Percentiles rank a stretch among this genome's conserved stretches.
phyloP scores from a whole-genome alignment of 2,329 filamentous ascomycete genomes.

The Fusarium phyllophilum region DNA sequence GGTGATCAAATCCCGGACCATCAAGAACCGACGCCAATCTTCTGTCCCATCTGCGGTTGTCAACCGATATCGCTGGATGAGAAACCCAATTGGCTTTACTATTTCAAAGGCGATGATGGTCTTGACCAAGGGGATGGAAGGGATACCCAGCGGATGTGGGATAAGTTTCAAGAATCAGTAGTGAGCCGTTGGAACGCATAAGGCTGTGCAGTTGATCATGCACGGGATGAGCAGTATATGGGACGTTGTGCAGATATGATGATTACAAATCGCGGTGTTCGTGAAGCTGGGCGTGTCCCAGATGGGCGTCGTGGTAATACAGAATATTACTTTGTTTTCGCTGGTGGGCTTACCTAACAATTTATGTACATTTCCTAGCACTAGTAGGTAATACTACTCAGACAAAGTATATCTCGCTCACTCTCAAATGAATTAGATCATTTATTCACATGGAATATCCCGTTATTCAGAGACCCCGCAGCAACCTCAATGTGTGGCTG shows the following conservation, averaged over 20 bases:
- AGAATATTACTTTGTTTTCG: background rate
- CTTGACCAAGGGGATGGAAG: background rate
- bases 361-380: background rate
- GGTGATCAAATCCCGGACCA: background rate
- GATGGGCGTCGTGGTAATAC: no score
- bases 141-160: background rate
- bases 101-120: background rate
- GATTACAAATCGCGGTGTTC: no score
- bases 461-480: background rate
- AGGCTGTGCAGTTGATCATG: background rate
- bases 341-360: background rate
- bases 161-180: background rate
- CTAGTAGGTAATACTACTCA: rapidly evolving
- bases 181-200: background rate
- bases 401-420: rapidly evolving
- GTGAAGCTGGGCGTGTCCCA: background rate
- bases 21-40: background rate
- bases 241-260: rapidly evolving
- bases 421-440: rapidly evolving
- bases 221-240: background rate
- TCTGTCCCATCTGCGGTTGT: background rate
- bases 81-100: background rate
- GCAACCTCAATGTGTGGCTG: background rate
- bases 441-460: background rate
- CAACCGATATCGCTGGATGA: background rate